phyloP scores from a whole-genome alignment of 768 basidiomycete genomes.

The Erythrobasidium yunnanense region DNA sequence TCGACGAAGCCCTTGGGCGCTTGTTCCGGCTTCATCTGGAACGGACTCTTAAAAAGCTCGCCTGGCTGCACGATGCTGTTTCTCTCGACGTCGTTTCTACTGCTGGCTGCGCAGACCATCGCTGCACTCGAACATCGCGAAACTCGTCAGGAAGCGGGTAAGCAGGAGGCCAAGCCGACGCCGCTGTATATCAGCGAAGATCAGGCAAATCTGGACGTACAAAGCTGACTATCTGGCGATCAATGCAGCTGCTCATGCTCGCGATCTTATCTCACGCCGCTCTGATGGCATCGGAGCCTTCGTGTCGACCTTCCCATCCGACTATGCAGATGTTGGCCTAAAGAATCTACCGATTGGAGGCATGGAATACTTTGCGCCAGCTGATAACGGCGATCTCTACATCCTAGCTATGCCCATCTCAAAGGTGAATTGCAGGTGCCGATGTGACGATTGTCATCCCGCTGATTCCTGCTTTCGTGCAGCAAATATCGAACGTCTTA shows the following conservation, averaged over 20 bases:
- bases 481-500: conserved; percentile 3
- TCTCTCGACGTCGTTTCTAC: too few species aligned
- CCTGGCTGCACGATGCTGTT: too few species aligned
- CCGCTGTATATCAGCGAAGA: too few species aligned
- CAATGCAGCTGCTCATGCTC: conserved; percentile 21
- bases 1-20: too few species aligned
- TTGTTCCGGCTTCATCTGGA: too few species aligned
- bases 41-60: too few species aligned
- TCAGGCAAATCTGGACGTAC: too few species aligned
- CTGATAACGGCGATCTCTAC: conserved; percentile 15
- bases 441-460: background rate
- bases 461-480: background rate
- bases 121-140: too few species aligned
- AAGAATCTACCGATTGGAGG: conserved; percentile 17
- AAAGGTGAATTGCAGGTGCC: background rate
- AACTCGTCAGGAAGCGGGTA: too few species aligned
- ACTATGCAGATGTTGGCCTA: conserved; percentile 7
- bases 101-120: too few species aligned
- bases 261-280: background rate
- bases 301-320: conserved; percentile 8
- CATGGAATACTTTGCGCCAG: conserved; percentile 23
- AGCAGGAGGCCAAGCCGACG: too few species aligned
- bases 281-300: conserved; percentile 25
- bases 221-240: background rate
- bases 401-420: conserved; percentile 23